Evolutionary conservation across 805 yeast species (phyloP).

Genomic region (Candida ovalis): DNA sequence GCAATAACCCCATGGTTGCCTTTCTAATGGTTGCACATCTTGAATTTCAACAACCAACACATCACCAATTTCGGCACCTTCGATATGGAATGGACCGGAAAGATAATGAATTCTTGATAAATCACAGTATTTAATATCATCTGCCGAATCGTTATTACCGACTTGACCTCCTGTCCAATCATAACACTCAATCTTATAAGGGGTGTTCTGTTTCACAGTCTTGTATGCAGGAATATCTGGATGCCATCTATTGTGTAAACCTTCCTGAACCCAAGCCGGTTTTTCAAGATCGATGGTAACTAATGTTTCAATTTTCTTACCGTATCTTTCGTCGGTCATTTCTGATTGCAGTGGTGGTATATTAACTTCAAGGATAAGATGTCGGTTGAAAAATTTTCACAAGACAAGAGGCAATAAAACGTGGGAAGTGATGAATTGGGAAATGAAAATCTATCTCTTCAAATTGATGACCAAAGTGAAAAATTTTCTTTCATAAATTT

Average conservation of each 20-base stretch:
- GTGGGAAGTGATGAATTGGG: too few species aligned
- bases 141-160: conserved; percentile 43
- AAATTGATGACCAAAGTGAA: not conserved
- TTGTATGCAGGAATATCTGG: conserved; percentile 44
- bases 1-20: conserved; percentile 52
- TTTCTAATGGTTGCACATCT: conserved; percentile 49
- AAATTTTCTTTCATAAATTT: not conserved
- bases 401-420: too few species aligned
- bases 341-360: not conserved
- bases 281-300: conserved; percentile 39
- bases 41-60: conserved; percentile 45
- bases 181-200: conserved; percentile 45
- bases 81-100: conserved; percentile 45
- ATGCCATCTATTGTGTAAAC: conserved; percentile 51
- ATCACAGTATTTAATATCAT: conserved; percentile 44
- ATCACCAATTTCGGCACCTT: conserved; percentile 46
- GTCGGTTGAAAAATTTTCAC: not conserved
- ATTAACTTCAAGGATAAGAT: not conserved
- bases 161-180: conserved; percentile 56
- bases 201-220: conserved; percentile 38
- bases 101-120: conserved; percentile 43
- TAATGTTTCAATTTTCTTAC: conserved; percentile 34
- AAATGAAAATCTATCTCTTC: not conserved
- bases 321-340: conserved; percentile 11
- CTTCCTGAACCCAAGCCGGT: conserved; percentile 45